These are phyloP conservation scores for Penicillium silybi DNA, from an alignment of 495 filamentous ascomycete genomes.

Conservation along the genomic window DNA sequence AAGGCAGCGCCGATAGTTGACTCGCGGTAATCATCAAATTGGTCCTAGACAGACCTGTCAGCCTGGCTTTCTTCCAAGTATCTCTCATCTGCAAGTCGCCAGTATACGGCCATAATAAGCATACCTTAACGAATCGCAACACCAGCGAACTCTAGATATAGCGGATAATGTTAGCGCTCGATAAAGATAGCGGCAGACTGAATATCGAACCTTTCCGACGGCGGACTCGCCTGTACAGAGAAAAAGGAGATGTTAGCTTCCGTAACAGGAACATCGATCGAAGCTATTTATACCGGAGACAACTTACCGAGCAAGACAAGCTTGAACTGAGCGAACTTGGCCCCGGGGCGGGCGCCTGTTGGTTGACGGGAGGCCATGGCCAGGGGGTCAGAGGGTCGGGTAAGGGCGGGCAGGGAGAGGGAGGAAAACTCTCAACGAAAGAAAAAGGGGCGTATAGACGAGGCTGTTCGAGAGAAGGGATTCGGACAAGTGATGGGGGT, in stretches of 20 bases:
- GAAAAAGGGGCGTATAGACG: not conserved
- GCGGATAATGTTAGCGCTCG: slow-evolving; percentile 31
- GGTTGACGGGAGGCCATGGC: slow-evolving; percentile 78
- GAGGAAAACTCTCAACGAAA: not conserved
- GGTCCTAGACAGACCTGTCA: slow-evolving; percentile 59
- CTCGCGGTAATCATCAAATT: slow-evolving; percentile 99
- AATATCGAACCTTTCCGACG: slow-evolving; percentile 80
- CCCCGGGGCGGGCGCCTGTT: slow-evolving; percentile 70
- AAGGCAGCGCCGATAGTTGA: slow-evolving; percentile 98
- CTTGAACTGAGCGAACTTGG: slow-evolving; percentile 98
- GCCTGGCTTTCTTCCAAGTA: not conserved
- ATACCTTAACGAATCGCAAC: slow-evolving; percentile 94
- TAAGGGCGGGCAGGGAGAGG: slow-evolving; percentile 5
- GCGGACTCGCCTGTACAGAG: slow-evolving; percentile 80
- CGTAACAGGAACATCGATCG: not conserved
- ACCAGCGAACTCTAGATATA: slow-evolving; percentile 83
- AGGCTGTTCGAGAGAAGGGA: not conserved
- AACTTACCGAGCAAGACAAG: slow-evolving; percentile 85
- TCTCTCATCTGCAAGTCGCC: not conserved
- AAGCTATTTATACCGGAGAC: not conserved
- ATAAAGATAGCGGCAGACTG: slow-evolving; percentile 17
- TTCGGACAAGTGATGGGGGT: not conserved
- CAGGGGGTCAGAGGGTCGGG: slow-evolving; percentile 16
- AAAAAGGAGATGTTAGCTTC: slow-evolving; percentile 13
- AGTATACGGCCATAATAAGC: not conserved